Base-by-base conservation (phyloP, 371 early-diverging fungal species). In the Rhizopus sp. region DNA sequence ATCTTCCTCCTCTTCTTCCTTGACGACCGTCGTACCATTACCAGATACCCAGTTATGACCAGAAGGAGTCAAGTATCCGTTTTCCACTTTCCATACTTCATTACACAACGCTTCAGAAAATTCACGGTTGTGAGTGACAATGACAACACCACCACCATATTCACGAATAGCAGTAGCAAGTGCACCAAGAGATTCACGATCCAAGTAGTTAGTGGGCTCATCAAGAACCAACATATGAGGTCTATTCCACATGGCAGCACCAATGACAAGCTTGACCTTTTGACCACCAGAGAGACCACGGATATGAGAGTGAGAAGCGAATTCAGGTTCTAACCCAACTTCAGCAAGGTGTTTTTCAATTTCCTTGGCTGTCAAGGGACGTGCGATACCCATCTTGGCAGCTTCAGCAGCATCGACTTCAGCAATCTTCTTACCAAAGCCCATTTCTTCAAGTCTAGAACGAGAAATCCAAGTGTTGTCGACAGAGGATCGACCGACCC, bases 281-380 rank as follows among this genome's bases (percentile, higher is more conserved):
- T 95, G 94, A 55, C 94, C 93, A 71, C 93, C 94, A 57, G 93
- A 92, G 12, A 95, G 83, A 78, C 89, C 91, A 76, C 83, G 82
- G 70, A 93, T 91, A 68, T 86, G 89, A 68, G 81, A 84, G 84
- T 93, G 91, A 64, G 91, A 86, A 53, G 87, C 89, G 60, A 88
- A 86, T 57, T 89, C 88, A 44, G 88, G 72, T 39, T 84, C 84
- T 48, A 88, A 71, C 60, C 89, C 89, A 64, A 89, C 74, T 62
- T 88, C 88, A 33, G 58, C 63, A 66, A 89, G 68, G 60, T 89
- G 88, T 78, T 83, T 87, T 62, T 87, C 85, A 41, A 87, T 86
- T 62, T 88, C 86, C 58, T 76, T 80, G 47, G 80, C 69, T 12
- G 87, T 85, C 61, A 88, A 70, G 23, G 85, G 83, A 48, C 88